These are phyloP conservation scores for Fraxinus latifolia DNA, from an alignment of 305 asterid genomes.

Conservation along the genomic window DNA sequence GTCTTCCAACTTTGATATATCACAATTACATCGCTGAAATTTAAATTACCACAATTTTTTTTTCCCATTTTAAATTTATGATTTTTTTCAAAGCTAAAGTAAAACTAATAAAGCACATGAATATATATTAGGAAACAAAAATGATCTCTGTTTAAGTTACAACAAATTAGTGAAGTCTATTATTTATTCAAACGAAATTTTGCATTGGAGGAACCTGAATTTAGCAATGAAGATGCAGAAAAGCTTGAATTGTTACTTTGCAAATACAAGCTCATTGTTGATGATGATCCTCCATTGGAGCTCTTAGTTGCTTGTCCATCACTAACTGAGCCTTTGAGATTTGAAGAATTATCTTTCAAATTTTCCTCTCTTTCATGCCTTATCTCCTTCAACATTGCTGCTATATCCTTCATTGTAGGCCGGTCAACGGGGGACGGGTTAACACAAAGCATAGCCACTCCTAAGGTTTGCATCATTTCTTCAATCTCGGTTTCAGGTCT, in stretches of 20 bases:
- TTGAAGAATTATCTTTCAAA: constrained; percentile 39
- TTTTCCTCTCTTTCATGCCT: constrained; percentile 63
- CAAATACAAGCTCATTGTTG: constrained; percentile 45
- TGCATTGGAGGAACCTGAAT: constrained; percentile 46
- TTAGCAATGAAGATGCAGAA: constrained; percentile 64
- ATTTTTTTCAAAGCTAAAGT: background rate
- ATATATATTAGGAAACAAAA: background rate
- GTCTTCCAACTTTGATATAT: background rate
- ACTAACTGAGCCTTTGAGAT: constrained; percentile 34
- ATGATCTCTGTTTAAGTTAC: background rate
- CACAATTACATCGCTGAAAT: background rate
- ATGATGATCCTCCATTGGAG: constrained; percentile 44
- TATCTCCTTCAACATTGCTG: constrained; percentile 77
- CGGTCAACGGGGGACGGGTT: constrained; percentile 61
- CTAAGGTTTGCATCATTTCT: constrained; percentile 75
- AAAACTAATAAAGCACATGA: background rate
- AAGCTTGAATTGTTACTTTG: constrained; percentile 63
- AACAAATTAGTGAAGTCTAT: constrained; percentile 23
- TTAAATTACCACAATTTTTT: background rate
- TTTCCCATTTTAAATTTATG: background rate
- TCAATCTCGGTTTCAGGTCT: constrained; percentile 57
- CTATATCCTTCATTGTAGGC: constrained; percentile 75
- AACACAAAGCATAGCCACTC: constrained; percentile 77
- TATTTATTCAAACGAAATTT: constrained; percentile 38
- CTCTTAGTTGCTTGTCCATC: constrained; percentile 27